Percentiles rank a stretch among this genome's conserved stretches.
These are phyloP conservation scores for Phanerochaete sordida DNA, from an alignment of 768 basidiomycete genomes.

Conservation along the genomic window DNA sequence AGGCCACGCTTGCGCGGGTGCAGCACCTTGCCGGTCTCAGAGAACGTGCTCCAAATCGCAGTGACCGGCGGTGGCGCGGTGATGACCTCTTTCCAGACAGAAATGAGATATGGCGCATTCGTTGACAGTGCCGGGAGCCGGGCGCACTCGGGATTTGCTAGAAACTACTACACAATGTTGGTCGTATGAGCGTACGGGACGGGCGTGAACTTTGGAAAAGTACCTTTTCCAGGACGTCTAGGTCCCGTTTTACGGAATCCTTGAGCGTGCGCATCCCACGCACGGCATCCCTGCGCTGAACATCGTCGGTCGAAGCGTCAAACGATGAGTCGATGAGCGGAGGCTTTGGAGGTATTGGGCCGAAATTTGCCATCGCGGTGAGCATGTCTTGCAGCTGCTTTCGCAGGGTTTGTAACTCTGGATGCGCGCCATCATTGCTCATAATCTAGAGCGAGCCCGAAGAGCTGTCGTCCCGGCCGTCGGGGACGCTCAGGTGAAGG, in stretches of 20 bases:
- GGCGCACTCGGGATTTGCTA: constrained; percentile 42
- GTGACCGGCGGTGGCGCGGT: constrained; percentile 55
- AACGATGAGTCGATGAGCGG: constrained; percentile 36
- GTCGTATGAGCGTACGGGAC: constrained; percentile 2
- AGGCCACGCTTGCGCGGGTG: constrained; percentile 16
- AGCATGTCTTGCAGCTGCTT: constrained; percentile 23
- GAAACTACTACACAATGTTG: constrained; percentile 52
- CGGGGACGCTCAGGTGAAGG: background rate
- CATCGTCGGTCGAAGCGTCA: constrained; percentile 14
- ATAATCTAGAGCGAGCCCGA: background rate
- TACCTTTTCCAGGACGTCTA: constrained; percentile 40
- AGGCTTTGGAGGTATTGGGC: constrained; percentile 17
- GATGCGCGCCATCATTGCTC: constrained; percentile 12
- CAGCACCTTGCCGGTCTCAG: constrained; percentile 14
- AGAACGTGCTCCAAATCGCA: constrained; percentile 56
- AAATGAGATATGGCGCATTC: constrained; percentile 76
- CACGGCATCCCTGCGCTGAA: constrained; percentile 21
- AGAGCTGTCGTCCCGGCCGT: background rate
- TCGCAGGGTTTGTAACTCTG: constrained; percentile 22
- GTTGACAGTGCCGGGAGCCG: constrained; percentile 56
- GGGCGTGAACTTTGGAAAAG: background rate
- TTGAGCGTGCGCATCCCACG: constrained; percentile 39
- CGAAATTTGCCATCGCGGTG: constrained; percentile 24
- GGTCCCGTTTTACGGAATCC: constrained; percentile 41
- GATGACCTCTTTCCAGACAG: constrained; percentile 79